phyloP scores from a whole-genome alignment of 257 asterid species.

The Fraxinus cuspidata region DNA sequence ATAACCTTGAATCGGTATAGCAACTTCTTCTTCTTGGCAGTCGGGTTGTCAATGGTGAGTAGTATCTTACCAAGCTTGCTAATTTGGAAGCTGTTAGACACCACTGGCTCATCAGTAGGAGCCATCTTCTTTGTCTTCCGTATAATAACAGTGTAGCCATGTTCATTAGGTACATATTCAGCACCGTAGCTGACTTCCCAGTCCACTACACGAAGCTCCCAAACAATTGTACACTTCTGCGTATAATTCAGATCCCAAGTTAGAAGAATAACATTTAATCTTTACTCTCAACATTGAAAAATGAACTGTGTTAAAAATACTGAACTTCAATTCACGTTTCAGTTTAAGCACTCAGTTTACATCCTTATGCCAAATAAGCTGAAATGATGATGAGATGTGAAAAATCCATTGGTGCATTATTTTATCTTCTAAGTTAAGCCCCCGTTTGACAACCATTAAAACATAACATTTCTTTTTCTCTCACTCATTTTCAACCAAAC shows the following conservation, averaged over 20 bases:
- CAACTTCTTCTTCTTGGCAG: constrained; percentile 75
- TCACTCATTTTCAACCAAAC: too few species aligned
- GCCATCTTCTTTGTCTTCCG: constrained; percentile 70
- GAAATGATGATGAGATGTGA: not conserved
- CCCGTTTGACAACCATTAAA: too few species aligned
- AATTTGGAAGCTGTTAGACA: constrained; percentile 60
- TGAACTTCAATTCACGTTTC: too few species aligned
- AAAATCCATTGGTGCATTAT: not conserved
- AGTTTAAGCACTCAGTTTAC: not conserved
- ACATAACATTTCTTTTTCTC: too few species aligned
- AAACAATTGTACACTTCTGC: constrained; percentile 79
- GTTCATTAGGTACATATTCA: constrained; percentile 65
- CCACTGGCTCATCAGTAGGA: constrained; percentile 65
- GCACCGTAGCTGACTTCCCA: constrained; percentile 94
- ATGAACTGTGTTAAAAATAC: not conserved
- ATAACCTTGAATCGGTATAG: constrained; percentile 74
- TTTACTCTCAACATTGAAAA: not conserved
- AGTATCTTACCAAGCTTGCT: constrained; percentile 75
- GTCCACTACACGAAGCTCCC: constrained; percentile 94
- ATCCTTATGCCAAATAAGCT: not conserved
- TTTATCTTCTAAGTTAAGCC: too few species aligned
- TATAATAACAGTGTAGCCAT: constrained; percentile 63
- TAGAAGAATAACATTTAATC: not conserved
- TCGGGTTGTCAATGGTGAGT: constrained; percentile 75
- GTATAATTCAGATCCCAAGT: constrained; percentile 4